Evolutionary conservation across 345 rosid species (phyloP).

Genomic region (Euphorbia tirucalli): DNA sequence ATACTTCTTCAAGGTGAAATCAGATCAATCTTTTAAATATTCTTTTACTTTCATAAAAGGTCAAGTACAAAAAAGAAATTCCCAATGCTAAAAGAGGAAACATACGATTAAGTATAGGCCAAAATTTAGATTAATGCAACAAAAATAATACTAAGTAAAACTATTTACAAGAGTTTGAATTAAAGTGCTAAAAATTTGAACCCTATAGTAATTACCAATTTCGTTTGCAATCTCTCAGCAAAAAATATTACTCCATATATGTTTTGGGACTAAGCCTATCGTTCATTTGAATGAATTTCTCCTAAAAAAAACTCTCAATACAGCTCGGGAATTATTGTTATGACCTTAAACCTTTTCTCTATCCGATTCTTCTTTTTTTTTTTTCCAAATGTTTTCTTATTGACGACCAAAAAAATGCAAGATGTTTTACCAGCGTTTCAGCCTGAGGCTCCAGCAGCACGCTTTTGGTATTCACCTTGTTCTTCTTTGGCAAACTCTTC

Average conservation of each 20-base stretch:
- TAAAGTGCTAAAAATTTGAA: background rate
- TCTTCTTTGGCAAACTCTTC: conserved; percentile 93
- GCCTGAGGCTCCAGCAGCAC: conserved; percentile 76
- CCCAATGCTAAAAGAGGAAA: background rate
- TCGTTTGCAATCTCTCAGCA: background rate
- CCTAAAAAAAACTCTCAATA: conserved; percentile 16
- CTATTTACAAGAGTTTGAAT: background rate
- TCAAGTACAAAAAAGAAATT: background rate
- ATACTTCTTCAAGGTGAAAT: too few species aligned
- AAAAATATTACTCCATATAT: conserved; percentile 10
- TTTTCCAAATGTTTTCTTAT: background rate
- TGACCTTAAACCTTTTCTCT: background rate
- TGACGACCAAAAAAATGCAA: background rate
- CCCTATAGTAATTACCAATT: background rate
- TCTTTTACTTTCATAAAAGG: background rate
- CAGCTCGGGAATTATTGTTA: background rate
- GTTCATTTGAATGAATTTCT: background rate
- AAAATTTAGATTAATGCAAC: background rate
- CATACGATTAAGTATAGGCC: background rate
- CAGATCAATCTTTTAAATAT: too few species aligned
- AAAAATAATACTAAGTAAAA: background rate
- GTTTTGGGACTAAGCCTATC: background rate
- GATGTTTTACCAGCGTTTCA: conserved; percentile 19
- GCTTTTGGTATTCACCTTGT: conserved; percentile 65
- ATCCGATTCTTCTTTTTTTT: background rate